Evolutionary conservation across 352 stramenopile genomes (phyloP).

Genomic region (Pythium aristosporum): DNA sequence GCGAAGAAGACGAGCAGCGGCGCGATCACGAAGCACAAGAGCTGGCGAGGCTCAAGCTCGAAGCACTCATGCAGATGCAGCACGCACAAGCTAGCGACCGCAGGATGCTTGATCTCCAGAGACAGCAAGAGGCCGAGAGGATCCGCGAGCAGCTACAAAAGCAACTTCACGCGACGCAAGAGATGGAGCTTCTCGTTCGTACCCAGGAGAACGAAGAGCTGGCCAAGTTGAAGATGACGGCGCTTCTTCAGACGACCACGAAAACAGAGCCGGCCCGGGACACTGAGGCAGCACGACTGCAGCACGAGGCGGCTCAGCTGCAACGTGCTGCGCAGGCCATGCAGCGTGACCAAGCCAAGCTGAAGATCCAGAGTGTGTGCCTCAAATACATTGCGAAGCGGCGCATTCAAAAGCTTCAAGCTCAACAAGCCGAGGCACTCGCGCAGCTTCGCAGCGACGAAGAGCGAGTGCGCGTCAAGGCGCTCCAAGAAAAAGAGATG

Average conservation of each 20-base stretch:
- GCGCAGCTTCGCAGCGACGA: slow-evolving; percentile 58
- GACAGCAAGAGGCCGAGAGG: slow-evolving; percentile 34
- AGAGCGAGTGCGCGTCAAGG: slow-evolving; percentile 51
- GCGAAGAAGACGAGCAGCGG: slow-evolving; percentile 43
- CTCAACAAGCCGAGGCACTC: slow-evolving; percentile 47
- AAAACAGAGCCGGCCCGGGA: slow-evolving; percentile 26
- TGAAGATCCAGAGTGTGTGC: slow-evolving; percentile 65
- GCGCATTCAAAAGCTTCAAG: slow-evolving; percentile 45
- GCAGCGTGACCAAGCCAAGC: slow-evolving; percentile 48
- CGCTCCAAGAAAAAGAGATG: slow-evolving; percentile 67
- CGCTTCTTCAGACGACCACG: slow-evolving; percentile 38
- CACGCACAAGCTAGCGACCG: slow-evolving; percentile 33
- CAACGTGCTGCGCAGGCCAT: slow-evolving; percentile 41
- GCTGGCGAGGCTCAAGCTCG: slow-evolving; percentile 47
- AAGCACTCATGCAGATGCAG: slow-evolving; percentile 61
- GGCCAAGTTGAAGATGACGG: slow-evolving; percentile 46
- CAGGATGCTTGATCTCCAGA: slow-evolving; percentile 36
- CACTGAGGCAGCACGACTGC: slow-evolving; percentile 29
- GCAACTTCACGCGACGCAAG: slow-evolving; percentile 40
- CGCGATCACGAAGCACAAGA: slow-evolving; percentile 53
- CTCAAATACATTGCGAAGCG: slow-evolving; percentile 51
- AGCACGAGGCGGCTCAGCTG: slow-evolving; percentile 47
- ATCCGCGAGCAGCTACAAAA: slow-evolving; percentile 45
- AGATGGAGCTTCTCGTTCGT: slow-evolving; percentile 44
- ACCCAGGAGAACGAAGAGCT: slow-evolving; percentile 68